Evolutionary conservation across 805 yeast genomes (phyloP), one percentile per base, ranked within the genome.

Genomic region (Zygosaccharomyces gambellarensis): DNA sequence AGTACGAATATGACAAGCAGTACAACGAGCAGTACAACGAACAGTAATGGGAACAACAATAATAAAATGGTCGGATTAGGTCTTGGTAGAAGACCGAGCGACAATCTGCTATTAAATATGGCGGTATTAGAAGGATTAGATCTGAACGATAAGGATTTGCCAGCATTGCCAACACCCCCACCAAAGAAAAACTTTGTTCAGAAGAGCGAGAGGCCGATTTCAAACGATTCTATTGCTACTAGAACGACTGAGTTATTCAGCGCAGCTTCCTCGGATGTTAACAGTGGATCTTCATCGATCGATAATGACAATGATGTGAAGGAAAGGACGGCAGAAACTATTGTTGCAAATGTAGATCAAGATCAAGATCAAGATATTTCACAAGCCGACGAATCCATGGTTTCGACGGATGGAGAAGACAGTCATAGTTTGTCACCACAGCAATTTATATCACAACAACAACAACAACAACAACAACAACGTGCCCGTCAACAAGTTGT

Each of bases 21-120:
- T 25, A 1, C 28, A 25, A 25, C 28, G 9, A 25, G 28, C 28
- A 25, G 28, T 25, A 25, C 28, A 6, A 8, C 28, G 6, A 25
- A 25, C 47, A 45, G 44, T 25, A 48, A 48, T 47, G 47, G 28
- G 17, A 55, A 51, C 34, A 40, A 50, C 32, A 51, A 39, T 49
- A 54, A 56, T 46, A 60, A 58, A 36, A 59, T 60, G 30, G 49
- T 59, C 4, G 67, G 63, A 6, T 46, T 63, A 22, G 67, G 64
- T 6, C 52, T 60, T 29, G 63, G 60, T 6, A 56, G 70, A 30
- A 56, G 69, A 41, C 70, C 70, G 5, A 64, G 68, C 44, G 68
- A 66, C 38, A 66, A 65, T 50, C 42, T 65, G 28, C 43, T 64
- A 36, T 43, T 55, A 44, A 61, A 59, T 45, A 49, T 50, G 47